These are phyloP conservation scores for Pseudogymnoascus sp. DNA, from an alignment of 2,329 filamentous ascomycete genomes.

Conservation along the genomic window DNA sequence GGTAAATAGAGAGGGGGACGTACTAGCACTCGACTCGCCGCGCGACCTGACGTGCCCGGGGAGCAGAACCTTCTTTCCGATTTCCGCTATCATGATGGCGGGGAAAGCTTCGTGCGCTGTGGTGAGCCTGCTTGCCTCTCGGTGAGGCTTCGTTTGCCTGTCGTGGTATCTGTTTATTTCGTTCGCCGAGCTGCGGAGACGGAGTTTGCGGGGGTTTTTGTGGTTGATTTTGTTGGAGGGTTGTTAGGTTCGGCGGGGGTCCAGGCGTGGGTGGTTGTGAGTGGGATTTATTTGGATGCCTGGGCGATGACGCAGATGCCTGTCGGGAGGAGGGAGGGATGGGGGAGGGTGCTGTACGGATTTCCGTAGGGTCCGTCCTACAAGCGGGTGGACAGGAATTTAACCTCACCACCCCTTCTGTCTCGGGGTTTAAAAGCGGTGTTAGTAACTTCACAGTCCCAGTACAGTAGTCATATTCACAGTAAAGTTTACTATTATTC, in stretches of 20 bases:
- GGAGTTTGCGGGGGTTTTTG: too few relatives aligned
- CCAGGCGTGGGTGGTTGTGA: too few relatives aligned
- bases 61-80: neutral
- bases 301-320: neutral
- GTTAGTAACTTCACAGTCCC: too few relatives aligned
- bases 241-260: neutral
- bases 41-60: neutral
- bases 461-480: too few relatives aligned
- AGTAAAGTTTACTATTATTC: too few relatives aligned
- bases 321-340: too few relatives aligned
- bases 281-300: neutral
- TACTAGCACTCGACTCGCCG: neutral
- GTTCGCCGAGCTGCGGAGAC: too few relatives aligned
- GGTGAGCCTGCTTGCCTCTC: too few relatives aligned
- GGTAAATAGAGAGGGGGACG: neutral
- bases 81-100: neutral
- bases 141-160: too few relatives aligned
- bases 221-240: neutral
- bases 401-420: neutral
- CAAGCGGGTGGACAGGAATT: neutral
- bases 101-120: too few relatives aligned
- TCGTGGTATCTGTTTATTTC: too few relatives aligned
- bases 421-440: too few relatives aligned
- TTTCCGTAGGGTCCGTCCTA: neutral
- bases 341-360: neutral